A percentile compares a stretch with the other conserved stretches of the same genome.
Evolutionary conservation across 306 rosid species (phyloP).

Genomic region (Lathyrus aphaca): DNA sequence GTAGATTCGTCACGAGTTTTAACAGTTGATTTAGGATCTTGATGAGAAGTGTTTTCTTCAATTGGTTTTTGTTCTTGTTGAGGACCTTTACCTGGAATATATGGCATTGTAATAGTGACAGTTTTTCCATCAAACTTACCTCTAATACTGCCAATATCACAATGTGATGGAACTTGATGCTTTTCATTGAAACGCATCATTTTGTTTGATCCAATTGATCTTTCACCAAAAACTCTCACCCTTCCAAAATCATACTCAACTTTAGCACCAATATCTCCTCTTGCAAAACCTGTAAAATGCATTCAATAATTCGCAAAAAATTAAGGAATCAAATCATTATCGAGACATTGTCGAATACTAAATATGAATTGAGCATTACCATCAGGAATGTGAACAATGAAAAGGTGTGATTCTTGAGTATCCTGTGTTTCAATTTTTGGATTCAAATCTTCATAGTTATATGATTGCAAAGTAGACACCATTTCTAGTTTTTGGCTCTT

Average conservation of each 20-base stretch:
- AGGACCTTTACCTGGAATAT: conserved; percentile 12
- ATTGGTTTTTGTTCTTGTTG: conserved; percentile 23
- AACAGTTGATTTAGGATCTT: conserved; percentile 10
- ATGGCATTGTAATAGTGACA: conserved; percentile 39
- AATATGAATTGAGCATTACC: conserved; percentile 18
- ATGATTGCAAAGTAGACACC: conserved; percentile 17
- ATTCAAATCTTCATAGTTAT: conserved; percentile 34
- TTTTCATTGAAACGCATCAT: conserved; percentile 30
- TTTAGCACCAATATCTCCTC: conserved; percentile 38
- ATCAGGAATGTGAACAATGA: conserved; percentile 41
- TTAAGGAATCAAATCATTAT: not conserved
- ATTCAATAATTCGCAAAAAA: not conserved
- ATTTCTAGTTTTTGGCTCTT: not conserved
- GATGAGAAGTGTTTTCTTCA: not conserved
- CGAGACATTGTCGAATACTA: too few relatives aligned
- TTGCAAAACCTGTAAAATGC: conserved; percentile 35
- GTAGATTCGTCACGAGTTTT: not conserved
- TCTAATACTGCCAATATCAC: conserved; percentile 19
- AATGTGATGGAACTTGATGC: conserved; percentile 41
- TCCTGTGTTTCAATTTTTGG: conserved; percentile 24
- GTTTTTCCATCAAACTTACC: conserved; percentile 40
- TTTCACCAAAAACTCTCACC: conserved; percentile 45
- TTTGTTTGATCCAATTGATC: conserved; percentile 37
- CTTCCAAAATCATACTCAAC: conserved; percentile 35
- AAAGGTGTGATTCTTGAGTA: conserved; percentile 25